These are phyloP conservation scores for Rosa rugosa DNA, from an alignment of 306 rosid species.

Conservation along the genomic window DNA sequence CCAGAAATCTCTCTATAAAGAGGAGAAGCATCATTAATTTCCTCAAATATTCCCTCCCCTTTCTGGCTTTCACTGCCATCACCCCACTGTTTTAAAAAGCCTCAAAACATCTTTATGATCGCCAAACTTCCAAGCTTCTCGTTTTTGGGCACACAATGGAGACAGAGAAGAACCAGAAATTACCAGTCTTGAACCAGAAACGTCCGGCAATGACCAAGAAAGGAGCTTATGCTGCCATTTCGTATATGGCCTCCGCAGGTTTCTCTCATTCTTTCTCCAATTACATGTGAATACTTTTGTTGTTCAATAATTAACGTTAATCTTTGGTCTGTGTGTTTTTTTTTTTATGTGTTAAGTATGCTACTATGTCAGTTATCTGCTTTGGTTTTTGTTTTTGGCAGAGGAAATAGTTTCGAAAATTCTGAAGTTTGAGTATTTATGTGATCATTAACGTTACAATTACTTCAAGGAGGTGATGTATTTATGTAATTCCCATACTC, in stretches of 20 bases:
- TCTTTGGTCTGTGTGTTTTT: background rate
- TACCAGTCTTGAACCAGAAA: slow-evolving; percentile 39
- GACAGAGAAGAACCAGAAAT: slow-evolving; percentile 25
- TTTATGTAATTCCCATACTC: no score
- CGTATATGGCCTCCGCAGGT: slow-evolving; percentile 75
- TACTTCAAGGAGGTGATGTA: background rate
- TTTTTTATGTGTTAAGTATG: background rate
- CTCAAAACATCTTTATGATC: background rate
- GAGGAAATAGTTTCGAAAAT: background rate
- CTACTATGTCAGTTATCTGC: background rate
- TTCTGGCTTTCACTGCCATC: background rate
- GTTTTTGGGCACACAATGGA: slow-evolving; percentile 30
- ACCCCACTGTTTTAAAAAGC: background rate
- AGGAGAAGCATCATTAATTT: background rate
- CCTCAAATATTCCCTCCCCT: slow-evolving; percentile 7
- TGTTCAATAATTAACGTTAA: background rate
- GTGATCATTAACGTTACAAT: background rate
- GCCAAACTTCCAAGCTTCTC: background rate
- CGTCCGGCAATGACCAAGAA: slow-evolving; percentile 45
- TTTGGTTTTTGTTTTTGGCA: background rate
- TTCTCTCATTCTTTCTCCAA: background rate
- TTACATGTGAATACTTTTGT: background rate
- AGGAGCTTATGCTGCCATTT: slow-evolving; percentile 66
- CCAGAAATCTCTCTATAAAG: background rate
- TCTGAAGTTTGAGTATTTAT: background rate